Evolutionary conservation across 805 yeast species (phyloP), one percentile per base, ranked within the genome.

Genomic region (Myxozyma neotropica): DNA sequence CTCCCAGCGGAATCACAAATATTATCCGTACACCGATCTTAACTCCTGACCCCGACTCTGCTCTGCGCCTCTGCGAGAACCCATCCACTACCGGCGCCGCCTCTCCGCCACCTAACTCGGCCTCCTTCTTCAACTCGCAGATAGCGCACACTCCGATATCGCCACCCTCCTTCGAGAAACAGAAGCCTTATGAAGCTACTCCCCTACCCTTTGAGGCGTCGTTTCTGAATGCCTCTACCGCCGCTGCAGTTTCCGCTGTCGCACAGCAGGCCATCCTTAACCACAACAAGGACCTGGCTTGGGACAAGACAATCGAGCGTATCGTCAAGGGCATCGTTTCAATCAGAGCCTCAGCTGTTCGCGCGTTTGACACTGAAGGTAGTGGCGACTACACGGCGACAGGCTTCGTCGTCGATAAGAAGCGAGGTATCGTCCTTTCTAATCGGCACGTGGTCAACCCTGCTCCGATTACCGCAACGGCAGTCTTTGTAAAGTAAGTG

Each of bases 331-430:
- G 66, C 21, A 59, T 62, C 17, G 66, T 62, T n/a, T 62, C 66
- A 1, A 59, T 62, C 38, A 60, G 56, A 31, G 64, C 66, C 15
- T 55, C 66, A 21, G 56, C 58, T 19, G 66, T 59, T 29, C 60
- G 66, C 5, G 54, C 65, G 8, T 62, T 62, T 35, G 66, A 62
- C 29, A 58, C 66, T 19, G 66, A 62, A 40, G 39, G 54, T 21
- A 45, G 65, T 4, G 66, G 66, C 27, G 58, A 59, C 47, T 62
- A 62, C 49, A 62, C 66, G 29, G 66, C 66, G 36, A 62, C 66
- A 3, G 66, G 66, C 15, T 62, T 62, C 40, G 65, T 62, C 27
- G 65, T 62, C 33, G 66, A 62, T 40, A 62, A 62, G 51, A 21
- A 52, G 31, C 53, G 60, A 12, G 66, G 66, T 2, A 62, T 62